A percentile compares a stretch with the other conserved stretches of the same genome.
These are phyloP conservation scores for Flaveria brownii DNA, from an alignment of 129 eudicot genomes.

Conservation along the genomic window DNA sequence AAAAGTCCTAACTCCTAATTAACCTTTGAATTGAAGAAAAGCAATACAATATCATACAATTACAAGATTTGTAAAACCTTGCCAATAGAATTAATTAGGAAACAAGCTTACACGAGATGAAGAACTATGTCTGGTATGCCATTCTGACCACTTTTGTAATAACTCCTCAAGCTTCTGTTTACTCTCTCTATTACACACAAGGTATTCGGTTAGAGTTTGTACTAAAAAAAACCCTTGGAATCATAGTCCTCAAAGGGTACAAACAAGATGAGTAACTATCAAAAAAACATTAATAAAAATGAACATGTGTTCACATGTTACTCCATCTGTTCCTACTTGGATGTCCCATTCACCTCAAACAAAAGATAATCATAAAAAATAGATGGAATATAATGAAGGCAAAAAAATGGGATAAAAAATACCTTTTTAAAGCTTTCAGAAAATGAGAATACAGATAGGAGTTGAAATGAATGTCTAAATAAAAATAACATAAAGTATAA, in stretches of 20 bases:
- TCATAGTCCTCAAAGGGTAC: constrained; percentile 9
- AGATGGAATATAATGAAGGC: not conserved
- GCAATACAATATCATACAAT: not conserved
- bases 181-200: constrained; percentile 65
- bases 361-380: constrained; percentile 5
- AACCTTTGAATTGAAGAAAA: not conserved
- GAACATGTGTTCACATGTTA: not conserved
- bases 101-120: constrained; percentile 44
- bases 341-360: constrained; percentile 14
- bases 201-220: constrained; percentile 14
- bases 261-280: not conserved
- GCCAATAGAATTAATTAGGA: not conserved
- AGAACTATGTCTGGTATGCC: constrained; percentile 67
- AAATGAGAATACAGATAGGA: not conserved
- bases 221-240: constrained; percentile 5
- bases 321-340: constrained; percentile 24
- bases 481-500: constrained; percentile 13
- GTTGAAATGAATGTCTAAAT: constrained; percentile 7
- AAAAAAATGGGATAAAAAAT: not conserved
- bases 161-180: constrained; percentile 82
- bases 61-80: not conserved
- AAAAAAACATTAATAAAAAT: constrained; percentile 11
- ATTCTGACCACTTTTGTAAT: constrained; percentile 86
- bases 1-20: not conserved
- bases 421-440: not conserved